A percentile compares a stretch with the other conserved stretches of the same genome.
These are phyloP conservation scores for Mollisia scopiformis DNA, from an alignment of 2,329 filamentous ascomycete species.

Conservation along the genomic window DNA sequence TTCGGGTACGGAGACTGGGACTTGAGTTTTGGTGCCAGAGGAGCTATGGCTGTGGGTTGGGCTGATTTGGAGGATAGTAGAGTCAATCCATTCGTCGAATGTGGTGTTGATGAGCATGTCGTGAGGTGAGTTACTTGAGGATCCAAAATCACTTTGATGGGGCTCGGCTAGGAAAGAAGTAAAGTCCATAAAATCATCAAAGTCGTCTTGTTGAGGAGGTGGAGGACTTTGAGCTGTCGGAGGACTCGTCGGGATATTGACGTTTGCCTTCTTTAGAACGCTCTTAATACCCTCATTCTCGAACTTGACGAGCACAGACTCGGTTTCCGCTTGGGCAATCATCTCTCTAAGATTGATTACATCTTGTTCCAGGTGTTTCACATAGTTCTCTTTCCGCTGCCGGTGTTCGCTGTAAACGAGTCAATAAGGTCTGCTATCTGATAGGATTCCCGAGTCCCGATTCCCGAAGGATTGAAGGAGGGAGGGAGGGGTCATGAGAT, in stretches of 20 bases:
- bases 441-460: neutral
- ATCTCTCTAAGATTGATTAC: slow-evolving; percentile 30
- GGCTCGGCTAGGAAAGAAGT: neutral
- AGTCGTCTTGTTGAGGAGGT: neutral
- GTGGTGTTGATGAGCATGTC: neutral
- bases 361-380: slow-evolving; percentile 35
- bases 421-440: neutral
- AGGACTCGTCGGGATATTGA: slow-evolving; percentile 4
- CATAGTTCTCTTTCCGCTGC: slow-evolving; percentile 33
- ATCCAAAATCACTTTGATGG: neutral
- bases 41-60: neutral
- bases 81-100: slow-evolving; percentile 1
- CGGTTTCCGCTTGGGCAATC: slow-evolving; percentile 26
- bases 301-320: slow-evolving; percentile 20
- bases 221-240: neutral
- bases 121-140: neutral
- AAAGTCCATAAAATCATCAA: neutral
- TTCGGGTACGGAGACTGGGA: neutral
- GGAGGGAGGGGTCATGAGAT: neutral
- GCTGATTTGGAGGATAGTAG: neutral
- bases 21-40: neutral
- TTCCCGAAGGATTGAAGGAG: too few species aligned
- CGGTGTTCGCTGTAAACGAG: slow-evolving; percentile 31
- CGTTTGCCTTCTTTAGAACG: slow-evolving; percentile 14
- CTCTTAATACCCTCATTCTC: slow-evolving; percentile 30